Conservation (phyloP, 2,329 filamentous ascomycete genomes). For the Penicillium palitans region DNA sequence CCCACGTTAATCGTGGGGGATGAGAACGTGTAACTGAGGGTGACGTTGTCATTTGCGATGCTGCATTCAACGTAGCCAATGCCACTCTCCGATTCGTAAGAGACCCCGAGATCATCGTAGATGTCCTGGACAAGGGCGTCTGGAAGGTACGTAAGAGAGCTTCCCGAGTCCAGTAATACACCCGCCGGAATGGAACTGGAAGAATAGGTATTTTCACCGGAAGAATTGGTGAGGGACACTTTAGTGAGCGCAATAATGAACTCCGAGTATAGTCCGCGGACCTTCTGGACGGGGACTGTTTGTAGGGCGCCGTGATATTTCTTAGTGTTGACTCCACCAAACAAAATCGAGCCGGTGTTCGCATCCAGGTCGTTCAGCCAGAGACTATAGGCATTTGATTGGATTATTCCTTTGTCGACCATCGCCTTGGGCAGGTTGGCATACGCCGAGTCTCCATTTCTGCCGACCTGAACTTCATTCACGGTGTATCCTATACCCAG, state of each 20-base stretch:
- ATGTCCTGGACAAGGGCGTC: constrained; percentile 46
- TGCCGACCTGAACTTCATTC: constrained; percentile 65
- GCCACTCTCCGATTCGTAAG: constrained; percentile 58
- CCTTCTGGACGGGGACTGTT: constrained; percentile 65
- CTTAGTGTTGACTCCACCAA: constrained; percentile 70
- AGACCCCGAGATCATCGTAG: constrained; percentile 59
- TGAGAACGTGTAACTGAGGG: constrained; percentile 60
- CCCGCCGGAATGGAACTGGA: constrained; percentile 44
- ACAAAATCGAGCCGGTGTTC: constrained; percentile 67
- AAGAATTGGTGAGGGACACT: constrained; percentile 45
- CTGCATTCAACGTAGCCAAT: constrained; percentile 56
- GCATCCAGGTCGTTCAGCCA: constrained; percentile 73
- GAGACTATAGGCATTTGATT: constrained; percentile 69
- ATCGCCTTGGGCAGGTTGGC: constrained; percentile 69
- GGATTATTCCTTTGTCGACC: constrained; percentile 60
- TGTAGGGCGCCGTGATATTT: constrained; percentile 64
- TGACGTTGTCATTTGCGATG: constrained; percentile 49
- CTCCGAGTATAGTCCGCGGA: constrained; percentile 56
- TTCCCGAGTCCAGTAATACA: constrained; percentile 44
- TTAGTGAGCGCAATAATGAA: constrained; percentile 70
- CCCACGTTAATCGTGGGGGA: constrained; percentile 56
- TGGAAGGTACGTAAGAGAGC: constrained; percentile 43
- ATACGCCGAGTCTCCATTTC: constrained; percentile 56
- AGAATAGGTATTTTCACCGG: constrained; percentile 25
- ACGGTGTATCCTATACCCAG: constrained; percentile 78